Evolutionary conservation across 2,329 filamentous ascomycete genomes (phyloP).

Genomic region (Fusarium setosum): DNA sequence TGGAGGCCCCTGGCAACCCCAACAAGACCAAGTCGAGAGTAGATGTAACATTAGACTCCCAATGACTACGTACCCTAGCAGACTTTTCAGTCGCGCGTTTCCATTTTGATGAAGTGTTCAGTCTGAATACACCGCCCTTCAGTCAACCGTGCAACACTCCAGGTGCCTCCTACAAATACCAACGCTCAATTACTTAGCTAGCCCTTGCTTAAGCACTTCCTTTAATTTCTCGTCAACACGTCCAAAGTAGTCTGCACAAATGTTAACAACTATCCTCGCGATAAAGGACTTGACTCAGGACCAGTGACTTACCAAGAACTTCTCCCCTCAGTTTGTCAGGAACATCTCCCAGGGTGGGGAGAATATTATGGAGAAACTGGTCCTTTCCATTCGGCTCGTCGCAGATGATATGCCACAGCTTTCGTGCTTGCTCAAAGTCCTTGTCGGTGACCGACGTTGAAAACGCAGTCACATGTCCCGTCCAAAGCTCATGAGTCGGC

Average conservation of each 20-base stretch:
- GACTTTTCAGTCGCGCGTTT: too few relatives aligned
- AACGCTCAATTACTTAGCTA: neutral
- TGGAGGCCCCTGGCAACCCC: too few relatives aligned
- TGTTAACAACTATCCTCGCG: neutral
- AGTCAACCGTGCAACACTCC: too few relatives aligned
- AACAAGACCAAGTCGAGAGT: too few relatives aligned
- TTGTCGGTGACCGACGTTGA: conserved; percentile 18
- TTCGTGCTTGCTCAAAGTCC: conserved; percentile 38
- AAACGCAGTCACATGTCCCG: conserved; percentile 32
- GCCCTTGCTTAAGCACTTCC: neutral
- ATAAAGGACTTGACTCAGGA: neutral
- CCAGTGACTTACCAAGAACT: conserved; percentile 13
- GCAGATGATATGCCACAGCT: conserved; percentile 39
- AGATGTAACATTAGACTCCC: too few relatives aligned
- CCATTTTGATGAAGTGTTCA: too few relatives aligned
- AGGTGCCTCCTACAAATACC: too few relatives aligned
- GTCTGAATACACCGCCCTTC: too few relatives aligned
- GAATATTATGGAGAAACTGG: conserved; percentile 37
- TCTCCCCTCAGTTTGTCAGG: conserved; percentile 21
- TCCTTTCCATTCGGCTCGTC: conserved; percentile 25
- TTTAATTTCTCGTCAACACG: conserved; percentile 6
- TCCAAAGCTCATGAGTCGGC: conserved; percentile 36
- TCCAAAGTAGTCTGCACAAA: neutral
- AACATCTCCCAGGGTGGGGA: conserved; percentile 29
- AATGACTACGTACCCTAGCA: too few relatives aligned